These are phyloP conservation scores for Lodderomyces elongisporus DNA, from an alignment of 1,139 yeast genomes.

Conservation along the genomic window DNA sequence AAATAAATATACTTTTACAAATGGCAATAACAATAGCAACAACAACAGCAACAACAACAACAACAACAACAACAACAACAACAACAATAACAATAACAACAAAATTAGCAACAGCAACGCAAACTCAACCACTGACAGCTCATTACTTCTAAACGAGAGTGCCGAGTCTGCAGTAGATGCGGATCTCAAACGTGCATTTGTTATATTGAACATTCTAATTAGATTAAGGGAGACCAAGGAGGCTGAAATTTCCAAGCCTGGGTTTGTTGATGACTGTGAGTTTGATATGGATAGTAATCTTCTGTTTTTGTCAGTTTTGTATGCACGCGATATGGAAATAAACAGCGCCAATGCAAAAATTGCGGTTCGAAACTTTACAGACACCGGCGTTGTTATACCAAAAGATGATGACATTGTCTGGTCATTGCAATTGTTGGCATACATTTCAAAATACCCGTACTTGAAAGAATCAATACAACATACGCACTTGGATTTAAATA, in stretches of 20 bases:
- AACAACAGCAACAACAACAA: neutral
- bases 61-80: too few species aligned
- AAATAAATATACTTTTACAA: neutral
- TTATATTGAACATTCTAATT: constrained; percentile 16
- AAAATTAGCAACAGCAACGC: too few species aligned
- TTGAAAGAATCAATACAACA: constrained; percentile 69
- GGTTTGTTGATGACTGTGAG: constrained; percentile 28
- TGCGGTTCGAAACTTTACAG: constrained; percentile 62
- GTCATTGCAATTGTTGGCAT: constrained; percentile 88
- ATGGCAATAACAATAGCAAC: neutral
- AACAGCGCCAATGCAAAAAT: constrained; percentile 23
- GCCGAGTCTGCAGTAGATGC: too few species aligned
- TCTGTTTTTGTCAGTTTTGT: constrained; percentile 39
- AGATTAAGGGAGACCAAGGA: constrained; percentile 39
- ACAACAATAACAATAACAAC: constrained; percentile 2
- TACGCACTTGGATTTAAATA: constrained; percentile 56
- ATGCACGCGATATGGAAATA: constrained; percentile 35
- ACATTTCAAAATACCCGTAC: constrained; percentile 84
- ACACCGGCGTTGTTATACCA: constrained; percentile 73
- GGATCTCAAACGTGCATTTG: constrained; percentile 3
- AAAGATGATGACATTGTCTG: constrained; percentile 90
- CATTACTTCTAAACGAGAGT: too few species aligned
- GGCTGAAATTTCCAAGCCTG: constrained; percentile 30
- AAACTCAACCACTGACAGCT: neutral
- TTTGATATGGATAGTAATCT: constrained; percentile 43